Evolutionary conservation across 108 stramenopile genomes (phyloP).

Genomic region (Nitzschia putrida): DNA sequence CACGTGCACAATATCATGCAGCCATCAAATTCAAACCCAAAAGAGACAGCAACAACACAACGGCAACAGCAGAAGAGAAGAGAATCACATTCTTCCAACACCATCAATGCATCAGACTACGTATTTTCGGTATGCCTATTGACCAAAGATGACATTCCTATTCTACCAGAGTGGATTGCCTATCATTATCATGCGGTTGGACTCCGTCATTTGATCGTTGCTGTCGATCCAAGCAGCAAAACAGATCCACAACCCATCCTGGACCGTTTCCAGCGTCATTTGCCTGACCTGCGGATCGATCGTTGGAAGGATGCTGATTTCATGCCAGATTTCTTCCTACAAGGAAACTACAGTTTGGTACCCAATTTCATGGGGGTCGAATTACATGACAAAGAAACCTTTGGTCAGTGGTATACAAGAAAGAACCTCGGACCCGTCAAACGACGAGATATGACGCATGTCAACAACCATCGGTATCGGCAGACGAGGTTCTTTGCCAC

Average conservation of each 20-base stretch:
- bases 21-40: too few relatives aligned
- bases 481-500: constrained; percentile 33
- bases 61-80: too few relatives aligned
- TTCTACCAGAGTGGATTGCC: constrained; percentile 58
- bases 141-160: constrained; percentile 46
- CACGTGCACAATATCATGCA: too few relatives aligned
- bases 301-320: constrained; percentile 36
- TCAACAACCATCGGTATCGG: constrained; percentile 43
- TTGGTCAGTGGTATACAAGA: not conserved
- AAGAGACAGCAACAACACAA: too few relatives aligned
- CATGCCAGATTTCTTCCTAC: constrained; percentile 40
- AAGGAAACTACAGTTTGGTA: constrained; percentile 18
- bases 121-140: constrained; percentile 49
- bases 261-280: constrained; percentile 1
- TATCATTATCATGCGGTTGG: constrained; percentile 73
- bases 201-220: constrained; percentile 47
- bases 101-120: too few relatives aligned
- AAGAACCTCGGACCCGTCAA: not conserved
- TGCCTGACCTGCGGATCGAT: constrained; percentile 3
- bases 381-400: not conserved
- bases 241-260: constrained; percentile 5
- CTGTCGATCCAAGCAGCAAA: constrained; percentile 15
- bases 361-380: constrained; percentile 2
- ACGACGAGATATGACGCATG: not conserved
- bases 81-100: too few relatives aligned